Evolutionary conservation across 2,329 filamentous ascomycete species (phyloP).

Genomic region (Penicillium glabrum): DNA sequence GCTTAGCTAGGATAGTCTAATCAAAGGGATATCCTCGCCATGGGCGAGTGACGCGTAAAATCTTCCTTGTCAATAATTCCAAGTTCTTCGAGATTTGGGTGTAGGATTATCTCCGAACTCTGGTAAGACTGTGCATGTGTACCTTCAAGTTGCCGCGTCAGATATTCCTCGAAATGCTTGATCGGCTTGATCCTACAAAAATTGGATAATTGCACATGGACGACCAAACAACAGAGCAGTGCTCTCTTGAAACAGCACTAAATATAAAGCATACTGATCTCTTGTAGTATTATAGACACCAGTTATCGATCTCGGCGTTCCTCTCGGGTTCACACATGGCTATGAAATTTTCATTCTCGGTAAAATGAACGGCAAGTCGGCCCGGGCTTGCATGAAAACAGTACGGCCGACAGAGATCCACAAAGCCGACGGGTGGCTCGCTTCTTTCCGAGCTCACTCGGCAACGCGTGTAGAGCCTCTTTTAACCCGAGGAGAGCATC

Average conservation of each 20-base stretch:
- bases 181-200: not conserved
- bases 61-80: not conserved
- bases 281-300: not conserved
- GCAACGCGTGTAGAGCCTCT: not conserved
- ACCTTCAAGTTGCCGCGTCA: not conserved
- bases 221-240: not conserved
- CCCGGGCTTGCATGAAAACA: not conserved
- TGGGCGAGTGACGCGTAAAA: conserved; percentile 1
- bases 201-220: not conserved
- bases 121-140: no score
- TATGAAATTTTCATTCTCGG: not conserved
- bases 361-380: not conserved
- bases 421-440: not conserved
- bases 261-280: not conserved
- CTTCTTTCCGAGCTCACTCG: not conserved
- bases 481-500: not conserved
- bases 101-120: no score
- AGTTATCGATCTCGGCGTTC: not conserved
- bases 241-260: not conserved
- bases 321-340: not conserved
- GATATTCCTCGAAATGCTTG: not conserved
- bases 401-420: not conserved
- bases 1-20: conserved; percentile 17
- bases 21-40: conserved; percentile 4
- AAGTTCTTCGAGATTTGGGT: no score